Base-by-base conservation (phyloP, 179 eudicot species). In the Vitellaria paradoxa region DNA sequence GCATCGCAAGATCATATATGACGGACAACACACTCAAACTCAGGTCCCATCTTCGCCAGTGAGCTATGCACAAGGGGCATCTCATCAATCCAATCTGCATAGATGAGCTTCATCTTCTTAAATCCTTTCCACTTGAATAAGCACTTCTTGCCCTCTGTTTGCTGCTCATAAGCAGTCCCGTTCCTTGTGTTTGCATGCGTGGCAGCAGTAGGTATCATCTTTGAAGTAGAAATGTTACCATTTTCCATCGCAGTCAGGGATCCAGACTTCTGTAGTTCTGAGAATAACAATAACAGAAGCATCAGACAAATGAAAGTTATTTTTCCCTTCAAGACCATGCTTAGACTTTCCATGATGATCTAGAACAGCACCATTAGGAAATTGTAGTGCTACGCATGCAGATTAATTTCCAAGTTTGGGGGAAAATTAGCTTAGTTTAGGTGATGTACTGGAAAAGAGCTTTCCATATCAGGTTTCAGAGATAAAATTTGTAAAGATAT, bases 71-170 rank as follows among this genome's bases (percentile, higher is more conserved):
- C n/a, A 18, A 69, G 65, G 37, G 56, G 68, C 67, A 56, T 45
- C 20, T 75, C 62, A 13, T 81, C 80, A 30, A 81, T 76, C 83
- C 83, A 81, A 81, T 81, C 83, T 65, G 83, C 83, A 72, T 81
- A 81, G 76, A 81, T 64, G 50, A 37, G 37, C 24, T 24, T 66
- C 10, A 81, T 71, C 77, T 76, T 76, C 67, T 30, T 24, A 20
- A 50, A 63, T 42, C 61, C 62, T 63, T 53, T 63, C 76, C 72
- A 70, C 80, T 53, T 71, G 83, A 63, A 7, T 23, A 72, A 40
- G 60, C 76, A 26, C 61, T 59, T 72, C 67, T 70, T 64, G 20
- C 56, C 46, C 76, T 57, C 59, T 60, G 52, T 24, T 56, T 50
- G 57, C 65, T 59, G 73, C 62, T 72, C 69, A 30, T 17, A 63